Percentiles rank a stretch among this genome's conserved stretches.
Evolutionary conservation across 345 rosid genomes (phyloP).

Genomic region (Arabis hirsuta): DNA sequence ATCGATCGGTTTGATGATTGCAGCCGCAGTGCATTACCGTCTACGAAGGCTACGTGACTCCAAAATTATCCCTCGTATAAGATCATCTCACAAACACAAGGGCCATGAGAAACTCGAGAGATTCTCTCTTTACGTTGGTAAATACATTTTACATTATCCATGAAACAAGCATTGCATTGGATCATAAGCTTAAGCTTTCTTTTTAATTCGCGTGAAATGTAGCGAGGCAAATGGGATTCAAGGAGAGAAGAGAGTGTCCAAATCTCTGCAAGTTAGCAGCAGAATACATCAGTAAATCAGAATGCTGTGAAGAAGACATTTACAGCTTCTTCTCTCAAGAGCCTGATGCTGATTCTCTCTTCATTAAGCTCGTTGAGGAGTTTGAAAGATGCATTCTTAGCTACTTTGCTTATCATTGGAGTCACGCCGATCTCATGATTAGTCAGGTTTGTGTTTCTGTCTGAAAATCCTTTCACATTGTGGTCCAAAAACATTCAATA

Average conservation of each 20-base stretch:
- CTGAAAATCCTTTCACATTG: not conserved
- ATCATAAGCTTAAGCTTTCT: not conserved
- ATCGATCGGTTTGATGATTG: slow-evolving; percentile 67
- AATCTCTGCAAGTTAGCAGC: slow-evolving; percentile 82
- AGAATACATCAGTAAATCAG: slow-evolving; percentile 70
- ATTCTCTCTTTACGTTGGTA: slow-evolving; percentile 92
- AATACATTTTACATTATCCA: slow-evolving; percentile 13
- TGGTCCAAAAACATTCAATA: not conserved
- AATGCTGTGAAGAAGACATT: slow-evolving; percentile 75
- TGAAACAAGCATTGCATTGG: not conserved
- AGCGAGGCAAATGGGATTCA: slow-evolving; percentile 92
- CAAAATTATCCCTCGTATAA: slow-evolving; percentile 67
- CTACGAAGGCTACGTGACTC: slow-evolving; percentile 53
- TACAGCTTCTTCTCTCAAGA: slow-evolving; percentile 63
- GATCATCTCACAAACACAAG: slow-evolving; percentile 44
- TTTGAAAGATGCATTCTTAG: slow-evolving; percentile 89
- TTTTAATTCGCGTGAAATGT: slow-evolving; percentile 12
- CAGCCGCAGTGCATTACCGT: slow-evolving; percentile 63
- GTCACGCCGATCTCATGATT: slow-evolving; percentile 70
- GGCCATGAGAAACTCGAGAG: slow-evolving; percentile 71
- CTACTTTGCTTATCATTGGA: slow-evolving; percentile 91
- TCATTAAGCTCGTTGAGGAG: slow-evolving; percentile 89
- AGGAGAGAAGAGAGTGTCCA: slow-evolving; percentile 77
- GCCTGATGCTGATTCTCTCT: slow-evolving; percentile 69
- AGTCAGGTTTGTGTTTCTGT: slow-evolving; percentile 59